Evolutionary conservation across 2,329 filamentous ascomycete species (phyloP).

Genomic region (Diaporthe velutina): DNA sequence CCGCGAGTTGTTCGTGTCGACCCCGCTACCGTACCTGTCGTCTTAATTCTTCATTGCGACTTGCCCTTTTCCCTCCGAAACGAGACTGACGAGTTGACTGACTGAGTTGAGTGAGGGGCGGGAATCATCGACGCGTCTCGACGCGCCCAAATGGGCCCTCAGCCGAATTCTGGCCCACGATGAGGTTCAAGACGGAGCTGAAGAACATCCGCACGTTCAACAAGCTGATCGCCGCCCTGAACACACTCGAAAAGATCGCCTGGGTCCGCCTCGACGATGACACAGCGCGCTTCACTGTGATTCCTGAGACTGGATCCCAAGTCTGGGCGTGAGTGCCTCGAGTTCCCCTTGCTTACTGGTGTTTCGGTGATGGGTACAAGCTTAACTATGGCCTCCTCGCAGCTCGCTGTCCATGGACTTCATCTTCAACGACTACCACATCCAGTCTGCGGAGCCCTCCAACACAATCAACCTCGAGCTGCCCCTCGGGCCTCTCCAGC

Average conservation of each 20-base stretch:
- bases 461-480: conserved; percentile 98
- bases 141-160: conserved; percentile 28
- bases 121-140: conserved; percentile 11
- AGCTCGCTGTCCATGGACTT: conserved; percentile 78
- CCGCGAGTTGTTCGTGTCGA: conserved; percentile 10
- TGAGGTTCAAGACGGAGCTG: conserved; percentile 76
- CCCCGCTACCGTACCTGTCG: conserved; percentile 1
- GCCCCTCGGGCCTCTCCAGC: conserved; percentile 86
- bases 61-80: not conserved
- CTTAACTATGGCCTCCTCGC: conserved; percentile 42
- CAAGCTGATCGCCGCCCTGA: conserved; percentile 74
- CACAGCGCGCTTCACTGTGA: conserved; percentile 92
- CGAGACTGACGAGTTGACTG: not conserved
- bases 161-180: conserved; percentile 50
- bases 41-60: not conserved
- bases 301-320: conserved; percentile 93
- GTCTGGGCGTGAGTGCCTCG: conserved; percentile 85
- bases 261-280: conserved; percentile 93
- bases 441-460: conserved; percentile 84
- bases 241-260: conserved; percentile 82
- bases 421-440: conserved; percentile 87
- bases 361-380: conserved; percentile 7
- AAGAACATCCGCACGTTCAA: conserved; percentile 76
- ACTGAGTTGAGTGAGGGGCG: not conserved
- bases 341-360: conserved; percentile 20